These are phyloP conservation scores for Trichophyton verrucosum DNA, from an alignment of 2,329 filamentous ascomycete genomes.

Conservation along the genomic window DNA sequence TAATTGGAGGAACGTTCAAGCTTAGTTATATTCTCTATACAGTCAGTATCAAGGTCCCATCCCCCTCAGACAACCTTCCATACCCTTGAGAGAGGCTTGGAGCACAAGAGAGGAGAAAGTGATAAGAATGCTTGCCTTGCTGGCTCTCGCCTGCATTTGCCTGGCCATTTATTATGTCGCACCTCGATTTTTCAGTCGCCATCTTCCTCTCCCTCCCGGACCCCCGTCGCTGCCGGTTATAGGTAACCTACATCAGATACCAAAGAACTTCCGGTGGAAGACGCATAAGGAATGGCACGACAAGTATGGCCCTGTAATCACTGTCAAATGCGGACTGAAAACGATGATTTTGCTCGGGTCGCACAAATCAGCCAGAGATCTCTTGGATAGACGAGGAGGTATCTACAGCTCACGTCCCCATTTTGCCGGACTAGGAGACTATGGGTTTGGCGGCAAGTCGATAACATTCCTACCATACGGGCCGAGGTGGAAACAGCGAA, in stretches of 20 bases:
- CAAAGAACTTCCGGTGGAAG: constrained; percentile 16
- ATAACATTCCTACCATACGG: constrained; percentile 10
- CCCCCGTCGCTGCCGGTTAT: constrained; percentile 22
- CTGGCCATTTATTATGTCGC: background rate
- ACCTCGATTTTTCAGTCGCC: background rate
- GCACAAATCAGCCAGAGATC: constrained; percentile 23
- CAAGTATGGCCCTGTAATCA: constrained; percentile 26
- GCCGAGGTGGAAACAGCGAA: constrained; percentile 9
- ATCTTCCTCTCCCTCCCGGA: constrained; percentile 14
- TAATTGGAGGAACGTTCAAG: too few relatives aligned
- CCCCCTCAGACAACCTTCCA: background rate
- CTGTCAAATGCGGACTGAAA: constrained; percentile 21
- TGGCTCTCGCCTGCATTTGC: background rate
- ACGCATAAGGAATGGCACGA: constrained; percentile 23
- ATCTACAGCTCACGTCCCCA: constrained; percentile 29
- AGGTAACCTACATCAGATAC: constrained; percentile 24
- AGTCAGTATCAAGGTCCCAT: too few relatives aligned
- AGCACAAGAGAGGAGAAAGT: background rate
- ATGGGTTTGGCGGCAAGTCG: background rate
- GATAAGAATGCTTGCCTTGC: background rate
- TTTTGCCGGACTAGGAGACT: background rate
- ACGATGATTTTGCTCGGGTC: constrained; percentile 27
- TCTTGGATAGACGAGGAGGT: constrained; percentile 28
- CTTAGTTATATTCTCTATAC: too few relatives aligned
- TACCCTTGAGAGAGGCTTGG: background rate